Base-by-base conservation (phyloP, 2,329 filamentous ascomycete species). In the Aspergillus glaucus region DNA sequence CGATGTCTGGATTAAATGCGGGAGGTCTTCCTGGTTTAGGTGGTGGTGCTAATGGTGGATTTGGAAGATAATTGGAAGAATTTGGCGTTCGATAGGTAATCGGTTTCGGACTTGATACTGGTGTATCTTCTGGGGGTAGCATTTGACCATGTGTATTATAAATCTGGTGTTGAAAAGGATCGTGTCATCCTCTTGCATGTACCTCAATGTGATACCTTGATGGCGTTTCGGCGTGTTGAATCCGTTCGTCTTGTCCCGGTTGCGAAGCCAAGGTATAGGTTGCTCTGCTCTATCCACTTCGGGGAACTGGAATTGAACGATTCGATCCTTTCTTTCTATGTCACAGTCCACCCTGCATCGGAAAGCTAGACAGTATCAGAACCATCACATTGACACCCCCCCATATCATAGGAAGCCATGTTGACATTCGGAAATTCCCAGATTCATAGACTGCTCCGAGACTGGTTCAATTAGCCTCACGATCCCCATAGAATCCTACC, bases 401-500 rank as follows among this genome's bases (percentile, higher is more conserved):
- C 91, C 91, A 95, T 19, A 91, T 79, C 62, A 93, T 86, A 0
- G 91, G 91, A 45, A 95, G 87, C 90, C 90, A 95, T 0, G 91
- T 95, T 42, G 89, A 92, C 89, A 95, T 93, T 60, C 84, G 78
- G 65, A 92, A 95, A 68, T 86, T 88, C 40, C 89, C 91, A 2
- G 86, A 80, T 58, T 83, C 80, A 64, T 95, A 95, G 32, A 92
- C 81, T 7, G 85, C 87, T 10, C 87, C 88, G 17, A 94, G 73
- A 44, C 87, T 91, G 54, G 42, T 19, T 14, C 22, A 46, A 28
- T 9, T 59, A 47, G 58, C 52, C n/a, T 15, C n/a, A 6, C 17
- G 6, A n/a, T 19, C n/a, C 36, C 44, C 7, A 9, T 9, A 5
- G 15, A 14, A 3, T 14, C 36, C 40, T 3, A 4, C 43, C 10